Evolutionary conservation across 805 yeast genomes (phyloP).

Genomic region (Sungouiella thailandica): DNA sequence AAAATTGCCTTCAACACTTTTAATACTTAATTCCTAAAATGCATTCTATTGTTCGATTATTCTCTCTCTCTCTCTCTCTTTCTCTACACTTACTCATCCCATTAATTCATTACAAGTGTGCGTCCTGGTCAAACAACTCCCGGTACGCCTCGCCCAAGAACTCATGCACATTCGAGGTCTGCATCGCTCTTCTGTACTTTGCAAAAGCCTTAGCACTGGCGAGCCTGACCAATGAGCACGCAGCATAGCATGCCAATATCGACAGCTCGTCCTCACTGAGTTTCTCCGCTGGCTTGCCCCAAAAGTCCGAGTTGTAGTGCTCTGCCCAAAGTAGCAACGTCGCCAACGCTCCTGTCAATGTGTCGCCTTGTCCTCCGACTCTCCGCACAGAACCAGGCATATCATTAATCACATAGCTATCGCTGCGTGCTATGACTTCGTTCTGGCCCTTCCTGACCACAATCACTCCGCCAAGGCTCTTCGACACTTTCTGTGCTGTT

Average conservation of each 20-base stretch:
- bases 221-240: slow-evolving; percentile 57
- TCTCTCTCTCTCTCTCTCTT: background rate
- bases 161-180: slow-evolving; percentile 75
- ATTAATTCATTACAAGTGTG: slow-evolving; percentile 1
- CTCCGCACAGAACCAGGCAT: slow-evolving; percentile 67
- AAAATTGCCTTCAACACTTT: no score
- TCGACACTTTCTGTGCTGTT: slow-evolving; percentile 42
- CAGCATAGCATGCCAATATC: slow-evolving; percentile 66
- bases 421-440: slow-evolving; percentile 60
- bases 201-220: slow-evolving; percentile 64
- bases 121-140: slow-evolving; percentile 32
- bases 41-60: no score
- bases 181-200: slow-evolving; percentile 70
- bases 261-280: slow-evolving; percentile 27
- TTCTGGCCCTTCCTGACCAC: slow-evolving; percentile 68
- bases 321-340: slow-evolving; percentile 77
- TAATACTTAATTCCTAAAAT: no score
- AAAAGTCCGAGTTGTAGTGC: slow-evolving; percentile 53
- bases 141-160: slow-evolving; percentile 60
- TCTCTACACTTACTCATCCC: background rate
- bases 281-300: slow-evolving; percentile 41
- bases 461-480: slow-evolving; percentile 49
- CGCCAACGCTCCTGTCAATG: slow-evolving; percentile 80
- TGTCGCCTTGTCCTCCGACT: slow-evolving; percentile 97
- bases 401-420: slow-evolving; percentile 36